phyloP scores from a whole-genome alignment of 1,284 basidiomycete genomes.

The Boletus mariae region DNA sequence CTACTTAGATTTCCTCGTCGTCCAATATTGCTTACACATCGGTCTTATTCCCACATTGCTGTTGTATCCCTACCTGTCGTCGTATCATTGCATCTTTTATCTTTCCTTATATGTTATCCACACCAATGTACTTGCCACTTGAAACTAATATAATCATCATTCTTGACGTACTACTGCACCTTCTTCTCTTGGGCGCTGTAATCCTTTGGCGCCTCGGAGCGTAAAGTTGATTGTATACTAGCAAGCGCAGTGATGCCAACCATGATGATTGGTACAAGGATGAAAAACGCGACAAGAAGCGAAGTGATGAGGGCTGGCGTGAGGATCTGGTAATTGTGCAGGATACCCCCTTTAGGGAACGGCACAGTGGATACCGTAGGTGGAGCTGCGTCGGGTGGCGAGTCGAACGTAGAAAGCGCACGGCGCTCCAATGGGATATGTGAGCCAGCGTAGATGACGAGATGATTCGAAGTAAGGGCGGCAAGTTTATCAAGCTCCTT shows the following conservation, averaged over 20 bases:
- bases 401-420: constrained; percentile 27
- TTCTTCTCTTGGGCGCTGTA: constrained; percentile 73
- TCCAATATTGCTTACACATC: constrained; percentile 12
- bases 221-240: constrained; percentile 71
- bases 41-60: constrained; percentile 15
- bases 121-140: constrained; percentile 23
- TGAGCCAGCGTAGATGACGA: constrained; percentile 64
- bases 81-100: constrained; percentile 24
- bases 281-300: constrained; percentile 65
- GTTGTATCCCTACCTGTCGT: constrained; percentile 30
- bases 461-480: constrained; percentile 50
- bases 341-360: constrained; percentile 51
- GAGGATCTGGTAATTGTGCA: constrained; percentile 73
- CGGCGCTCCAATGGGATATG: constrained; percentile 35
- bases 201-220: constrained; percentile 60
- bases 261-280: constrained; percentile 68
- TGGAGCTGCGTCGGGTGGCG: constrained; percentile 16
- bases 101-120: constrained; percentile 18
- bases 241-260: constrained; percentile 67
- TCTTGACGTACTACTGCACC: constrained; percentile 55
- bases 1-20: constrained; percentile 13
- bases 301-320: constrained; percentile 75
- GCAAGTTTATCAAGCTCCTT: constrained; percentile 47
- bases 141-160: constrained; percentile 16
- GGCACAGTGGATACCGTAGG: constrained; percentile 30